Evolutionary conservation across 495 filamentous ascomycete genomes (phyloP).

Genomic region (Usnea hakonensis): DNA sequence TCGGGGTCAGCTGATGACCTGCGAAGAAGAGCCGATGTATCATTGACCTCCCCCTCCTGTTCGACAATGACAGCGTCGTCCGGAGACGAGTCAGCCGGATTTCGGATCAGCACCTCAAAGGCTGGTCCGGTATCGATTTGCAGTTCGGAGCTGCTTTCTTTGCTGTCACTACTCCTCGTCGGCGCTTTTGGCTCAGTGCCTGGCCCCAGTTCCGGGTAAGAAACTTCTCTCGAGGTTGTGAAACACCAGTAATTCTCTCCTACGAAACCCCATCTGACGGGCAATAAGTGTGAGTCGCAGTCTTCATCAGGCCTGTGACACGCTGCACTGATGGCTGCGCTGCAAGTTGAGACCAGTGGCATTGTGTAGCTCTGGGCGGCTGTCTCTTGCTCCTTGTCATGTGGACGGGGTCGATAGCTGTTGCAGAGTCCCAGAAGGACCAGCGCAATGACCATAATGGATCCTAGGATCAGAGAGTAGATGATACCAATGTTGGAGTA

Average conservation of each 20-base stretch:
- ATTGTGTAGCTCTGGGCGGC: slow-evolving; percentile 27
- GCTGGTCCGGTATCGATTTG: too few relatives aligned
- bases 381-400: not conserved
- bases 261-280: not conserved
- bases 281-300: not conserved
- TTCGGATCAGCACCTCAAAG: too few relatives aligned
- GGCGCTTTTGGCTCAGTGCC: too few relatives aligned
- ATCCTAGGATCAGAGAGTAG: slow-evolving; percentile 17
- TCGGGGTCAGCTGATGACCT: too few relatives aligned
- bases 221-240: too few relatives aligned
- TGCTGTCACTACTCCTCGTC: too few relatives aligned
- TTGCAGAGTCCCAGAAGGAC: slow-evolving; percentile 16
- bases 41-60: too few relatives aligned
- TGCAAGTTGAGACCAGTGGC: slow-evolving; percentile 36
- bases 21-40: too few relatives aligned
- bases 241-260: not conserved
- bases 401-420: slow-evolving; percentile 13
- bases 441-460: slow-evolving; percentile 24
- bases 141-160: too few relatives aligned
- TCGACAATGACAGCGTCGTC: too few relatives aligned
- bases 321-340: slow-evolving; percentile 41
- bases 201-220: too few relatives aligned
- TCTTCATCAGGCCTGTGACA: slow-evolving; percentile 33
- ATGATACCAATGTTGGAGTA: slow-evolving; percentile 22
- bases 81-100: too few relatives aligned